Percentiles rank a stretch among this genome's conserved stretches.
These are phyloP conservation scores for Limnanthes douglasii DNA, from an alignment of 345 rosid genomes.

Conservation along the genomic window DNA sequence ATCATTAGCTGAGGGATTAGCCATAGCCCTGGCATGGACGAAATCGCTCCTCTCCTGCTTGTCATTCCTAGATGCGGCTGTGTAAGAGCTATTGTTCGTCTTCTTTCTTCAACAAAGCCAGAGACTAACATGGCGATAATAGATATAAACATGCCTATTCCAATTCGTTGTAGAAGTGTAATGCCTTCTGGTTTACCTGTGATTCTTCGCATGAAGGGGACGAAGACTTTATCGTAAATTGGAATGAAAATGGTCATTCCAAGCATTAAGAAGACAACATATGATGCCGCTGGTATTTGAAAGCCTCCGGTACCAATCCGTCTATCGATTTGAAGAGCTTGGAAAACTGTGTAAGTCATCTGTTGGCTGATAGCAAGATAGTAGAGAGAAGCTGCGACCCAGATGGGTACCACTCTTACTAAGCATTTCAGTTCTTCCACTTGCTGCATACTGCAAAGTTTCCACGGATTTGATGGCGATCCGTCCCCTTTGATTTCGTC, in stretches of 20 bases:
- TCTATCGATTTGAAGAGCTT: slow-evolving; percentile 3
- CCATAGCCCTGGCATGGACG: slow-evolving; percentile 9
- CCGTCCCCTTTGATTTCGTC: slow-evolving; percentile 2
- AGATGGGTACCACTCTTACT: slow-evolving; percentile 3
- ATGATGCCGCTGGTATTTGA: slow-evolving; percentile 7
- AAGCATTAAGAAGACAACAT: slow-evolving; percentile 9
- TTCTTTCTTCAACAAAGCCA: slow-evolving; percentile 6
- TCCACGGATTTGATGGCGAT: slow-evolving; percentile 1
- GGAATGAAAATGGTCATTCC: slow-evolving; percentile 15
- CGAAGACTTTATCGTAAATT: slow-evolving; percentile 11
- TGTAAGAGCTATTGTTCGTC: slow-evolving; percentile 5
- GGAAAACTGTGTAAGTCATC: slow-evolving; percentile 2
- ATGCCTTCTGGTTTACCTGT: slow-evolving; percentile 2
- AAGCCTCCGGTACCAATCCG: slow-evolving; percentile 2
- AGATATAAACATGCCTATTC: slow-evolving; percentile 4
- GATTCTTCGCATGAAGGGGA: slow-evolving; percentile 6
- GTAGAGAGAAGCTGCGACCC: slow-evolving; percentile 5
- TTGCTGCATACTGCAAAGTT: slow-evolving; percentile 7
- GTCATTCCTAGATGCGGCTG: slow-evolving; percentile 4
- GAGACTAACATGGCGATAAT: slow-evolving; percentile 1
- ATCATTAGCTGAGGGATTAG: slow-evolving; percentile 10
- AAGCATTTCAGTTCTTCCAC: slow-evolving; percentile 7
- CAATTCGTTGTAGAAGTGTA: slow-evolving; percentile 6
- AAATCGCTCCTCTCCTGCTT: slow-evolving; percentile 2
- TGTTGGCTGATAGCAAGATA: background rate